A percentile compares a stretch with the other conserved stretches of the same genome.
phyloP scores from a whole-genome alignment of 2,329 filamentous ascomycete genomes.

The Microdochium bolleyi region DNA sequence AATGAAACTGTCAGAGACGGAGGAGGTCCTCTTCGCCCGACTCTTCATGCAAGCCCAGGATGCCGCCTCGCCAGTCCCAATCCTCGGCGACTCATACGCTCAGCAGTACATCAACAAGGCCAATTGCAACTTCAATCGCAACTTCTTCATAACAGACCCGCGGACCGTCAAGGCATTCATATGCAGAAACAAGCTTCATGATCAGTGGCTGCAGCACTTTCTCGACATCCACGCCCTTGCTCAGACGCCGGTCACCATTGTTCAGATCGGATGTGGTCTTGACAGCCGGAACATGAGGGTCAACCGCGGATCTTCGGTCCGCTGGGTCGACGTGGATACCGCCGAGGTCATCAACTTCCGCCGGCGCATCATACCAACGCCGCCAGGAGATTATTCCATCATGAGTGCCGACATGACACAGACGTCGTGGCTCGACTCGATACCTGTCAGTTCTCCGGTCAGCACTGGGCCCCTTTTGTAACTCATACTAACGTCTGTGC shows the following conservation, averaged over 20 bases:
- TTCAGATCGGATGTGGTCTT: slow-evolving; percentile 15
- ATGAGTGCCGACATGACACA: slow-evolving; percentile 6
- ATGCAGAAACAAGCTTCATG: slow-evolving; percentile 5
- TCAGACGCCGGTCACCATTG: slow-evolving; percentile 7
- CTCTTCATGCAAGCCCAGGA: slow-evolving; percentile 5
- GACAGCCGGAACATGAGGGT: slow-evolving; percentile 11
- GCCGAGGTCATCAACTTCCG: slow-evolving; percentile 18
- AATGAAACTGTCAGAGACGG: neutral
- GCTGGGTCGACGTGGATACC: slow-evolving; percentile 19
- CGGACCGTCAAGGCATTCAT: slow-evolving; percentile 3
- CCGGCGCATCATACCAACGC: slow-evolving; percentile 7
- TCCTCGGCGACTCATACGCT: slow-evolving; percentile 7
- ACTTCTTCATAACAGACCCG: slow-evolving; percentile 2
- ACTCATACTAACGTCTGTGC: neutral
- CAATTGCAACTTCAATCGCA: slow-evolving; percentile 3
- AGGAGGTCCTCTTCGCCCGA: neutral
- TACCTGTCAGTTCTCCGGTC: neutral
- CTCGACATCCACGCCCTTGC: slow-evolving; percentile 6
- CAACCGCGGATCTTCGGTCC: slow-evolving; percentile 2
- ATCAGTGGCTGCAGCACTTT: slow-evolving; percentile 9
- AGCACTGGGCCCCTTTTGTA: too few relatives aligned
- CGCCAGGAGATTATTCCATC: slow-evolving; percentile 11
- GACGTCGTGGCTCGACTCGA: neutral
- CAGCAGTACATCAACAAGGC: slow-evolving; percentile 6
- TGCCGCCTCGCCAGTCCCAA: slow-evolving; percentile 4